Evolutionary conservation across 257 asterid genomes (phyloP).

Genomic region (Primulina eburnea): DNA sequence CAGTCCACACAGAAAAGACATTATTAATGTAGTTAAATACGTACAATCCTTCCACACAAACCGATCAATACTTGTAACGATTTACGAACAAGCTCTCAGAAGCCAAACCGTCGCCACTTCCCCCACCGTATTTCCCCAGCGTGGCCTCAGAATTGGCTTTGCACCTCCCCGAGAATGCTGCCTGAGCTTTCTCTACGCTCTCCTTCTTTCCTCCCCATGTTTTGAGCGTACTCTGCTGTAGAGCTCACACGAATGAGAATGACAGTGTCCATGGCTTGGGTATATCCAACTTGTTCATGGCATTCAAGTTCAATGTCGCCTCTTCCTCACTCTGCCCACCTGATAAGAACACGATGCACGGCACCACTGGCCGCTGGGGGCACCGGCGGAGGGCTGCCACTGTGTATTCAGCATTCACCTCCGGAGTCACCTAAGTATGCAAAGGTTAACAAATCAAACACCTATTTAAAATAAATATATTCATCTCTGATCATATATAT

Average conservation of each 20-base stretch:
- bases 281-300: conserved; percentile 70
- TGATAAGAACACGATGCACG: conserved; percentile 74
- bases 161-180: conserved; percentile 60
- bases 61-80: conserved; percentile 53
- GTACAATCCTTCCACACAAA: background rate
- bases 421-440: conserved; percentile 50
- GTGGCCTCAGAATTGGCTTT: conserved; percentile 80
- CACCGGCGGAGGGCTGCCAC: conserved; percentile 68
- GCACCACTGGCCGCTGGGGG: conserved; percentile 97
- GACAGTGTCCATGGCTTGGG: conserved; percentile 80
- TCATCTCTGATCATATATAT: too few species aligned
- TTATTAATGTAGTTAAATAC: too few species aligned
- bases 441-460: background rate
- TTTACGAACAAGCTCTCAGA: conserved; percentile 60
- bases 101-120: conserved; percentile 53
- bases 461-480: too few species aligned
- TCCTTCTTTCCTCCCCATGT: conserved; percentile 76
- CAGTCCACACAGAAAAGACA: too few species aligned
- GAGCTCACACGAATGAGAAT: conserved; percentile 77
- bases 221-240: conserved; percentile 80
- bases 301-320: conserved; percentile 65
- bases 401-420: conserved; percentile 72
- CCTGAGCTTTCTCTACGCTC: conserved; percentile 72
- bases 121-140: conserved; percentile 61
- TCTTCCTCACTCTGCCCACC: conserved; percentile 94